Base-by-base conservation (phyloP, 2,329 filamentous ascomycete genomes). In the Amesomyces nigricolor region DNA sequence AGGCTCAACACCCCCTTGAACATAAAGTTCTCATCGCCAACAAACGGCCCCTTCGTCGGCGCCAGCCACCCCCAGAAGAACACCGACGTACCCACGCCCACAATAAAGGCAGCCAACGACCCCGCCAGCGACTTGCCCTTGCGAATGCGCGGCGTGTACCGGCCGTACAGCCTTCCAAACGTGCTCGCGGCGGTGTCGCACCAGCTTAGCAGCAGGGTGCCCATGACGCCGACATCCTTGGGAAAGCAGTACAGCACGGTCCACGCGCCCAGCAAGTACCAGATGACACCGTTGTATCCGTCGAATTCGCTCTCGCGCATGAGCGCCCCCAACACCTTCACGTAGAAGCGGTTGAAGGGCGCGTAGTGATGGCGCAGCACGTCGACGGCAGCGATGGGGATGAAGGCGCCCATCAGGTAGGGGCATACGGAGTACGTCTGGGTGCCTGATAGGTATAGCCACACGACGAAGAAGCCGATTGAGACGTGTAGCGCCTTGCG, bases 181-280 rank as follows among this genome's bases (percentile, higher is more conserved):
- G 94, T 99, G 68, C 88, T 94, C 49, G 94, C 94, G 37, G 94
- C 94, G 1, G 94, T 97, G 70, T 99, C 94, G 72, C 94, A 99
- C 94, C 94, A 99, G 67, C 89, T 95, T 22, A 99, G 82, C 40
- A 99, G 80, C 65, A 99, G 77, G 43, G 97, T 87, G 58, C 88
- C 86, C 77, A 97, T 87, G 47, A 95, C 87, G 7, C 87, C 91
- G 22, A 99, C 81, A 65, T 99, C 94, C 74, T 97, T 99, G 61
- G 91, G 90, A 70, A 95, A 90, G 70, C 89, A 90, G 63, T 83
- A 83, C 62, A 97, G 81, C 14, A 92, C 90, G 32, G 85, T 79
- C 84, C 91, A 96, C 29, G 91, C 86, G 54, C 94, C 94, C 7
- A 96, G 81, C 9, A 99, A 82, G 72, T 97, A 99, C 77, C 89